Evolutionary conservation across 1,284 basidiomycete species (phyloP).

Genomic region (Ustilago loliicola): DNA sequence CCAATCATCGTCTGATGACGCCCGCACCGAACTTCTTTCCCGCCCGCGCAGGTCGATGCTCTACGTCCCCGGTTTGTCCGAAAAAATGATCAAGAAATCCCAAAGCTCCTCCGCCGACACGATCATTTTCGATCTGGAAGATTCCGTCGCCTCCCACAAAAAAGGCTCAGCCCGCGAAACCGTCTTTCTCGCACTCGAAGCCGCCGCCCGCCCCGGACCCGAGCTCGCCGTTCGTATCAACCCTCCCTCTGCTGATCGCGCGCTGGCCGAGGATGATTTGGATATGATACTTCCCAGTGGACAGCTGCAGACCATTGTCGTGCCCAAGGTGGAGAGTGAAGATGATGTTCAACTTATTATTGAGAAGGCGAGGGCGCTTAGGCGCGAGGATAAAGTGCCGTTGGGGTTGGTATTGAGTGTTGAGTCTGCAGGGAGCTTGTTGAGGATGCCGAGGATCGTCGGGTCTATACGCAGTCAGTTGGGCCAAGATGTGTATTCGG

Average conservation of each 20-base stretch:
- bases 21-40: constrained; percentile 19
- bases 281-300: constrained; percentile 60
- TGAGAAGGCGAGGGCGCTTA: constrained; percentile 44
- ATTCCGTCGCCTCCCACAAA: constrained; percentile 64
- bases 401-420: constrained; percentile 63
- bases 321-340: constrained; percentile 66
- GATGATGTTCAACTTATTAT: constrained; percentile 57
- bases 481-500: constrained; percentile 8
- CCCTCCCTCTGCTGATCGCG: constrained; percentile 51
- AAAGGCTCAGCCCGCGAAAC: constrained; percentile 62
- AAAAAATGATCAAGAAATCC: constrained; percentile 67
- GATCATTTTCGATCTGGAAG: constrained; percentile 68
- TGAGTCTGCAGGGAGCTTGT: constrained; percentile 61
- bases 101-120: constrained; percentile 54
- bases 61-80: constrained; percentile 66
- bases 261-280: constrained; percentile 59
- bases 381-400: constrained; percentile 15
- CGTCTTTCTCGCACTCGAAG: constrained; percentile 62
- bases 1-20: neutral
- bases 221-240: constrained; percentile 69
- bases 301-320: constrained; percentile 59
- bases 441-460: constrained; percentile 59
- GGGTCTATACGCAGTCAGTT: constrained; percentile 24
- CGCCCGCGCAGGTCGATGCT: constrained; percentile 53
- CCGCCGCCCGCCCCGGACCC: constrained; percentile 38